phyloP scores from a whole-genome alignment of 1,139 yeast species.

The Kodamaea arcana region DNA sequence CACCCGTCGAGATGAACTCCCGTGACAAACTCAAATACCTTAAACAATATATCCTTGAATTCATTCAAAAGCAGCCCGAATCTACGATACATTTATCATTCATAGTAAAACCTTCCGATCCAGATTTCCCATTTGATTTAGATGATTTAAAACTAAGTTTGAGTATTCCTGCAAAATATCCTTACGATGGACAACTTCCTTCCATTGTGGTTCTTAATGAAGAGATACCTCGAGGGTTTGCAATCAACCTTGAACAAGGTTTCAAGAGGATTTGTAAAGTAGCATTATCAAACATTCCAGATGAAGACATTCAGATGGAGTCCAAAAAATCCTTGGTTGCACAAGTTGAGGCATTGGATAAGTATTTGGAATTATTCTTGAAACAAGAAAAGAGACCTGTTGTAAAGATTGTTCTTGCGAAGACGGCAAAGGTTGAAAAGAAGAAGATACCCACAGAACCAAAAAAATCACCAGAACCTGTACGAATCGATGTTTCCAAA shows the following conservation, averaged over 20 bases:
- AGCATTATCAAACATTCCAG: conserved; percentile 23
- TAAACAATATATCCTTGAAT: conserved; percentile 13
- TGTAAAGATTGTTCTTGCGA: conserved; percentile 38
- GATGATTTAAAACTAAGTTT: conserved; percentile 48
- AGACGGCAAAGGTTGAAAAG: conserved; percentile 2
- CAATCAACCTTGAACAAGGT: conserved; percentile 63
- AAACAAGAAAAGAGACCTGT: conserved; percentile 54
- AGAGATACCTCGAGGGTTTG: conserved; percentile 70
- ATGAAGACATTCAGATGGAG: conserved; percentile 31
- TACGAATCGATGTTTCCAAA: conserved; percentile 6
- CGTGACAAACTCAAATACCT: conserved; percentile 12
- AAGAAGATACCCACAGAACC: conserved; percentile 1
- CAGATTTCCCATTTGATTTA: conserved; percentile 69
- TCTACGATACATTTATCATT: conserved; percentile 30
- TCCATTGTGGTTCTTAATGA: conserved; percentile 53
- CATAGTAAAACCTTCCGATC: conserved; percentile 56
- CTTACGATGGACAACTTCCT: conserved; percentile 36
- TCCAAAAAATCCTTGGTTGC: conserved; percentile 50
- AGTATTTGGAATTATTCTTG: conserved; percentile 53
- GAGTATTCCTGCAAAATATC: conserved; percentile 54
- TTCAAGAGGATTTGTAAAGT: conserved; percentile 48
- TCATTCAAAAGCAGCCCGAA: conserved; percentile 12
- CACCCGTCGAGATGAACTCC: conserved; percentile 3
- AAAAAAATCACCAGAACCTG: background rate
- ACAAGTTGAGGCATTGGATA: conserved; percentile 53